Conservation (phyloP, 495 filamentous ascomycete genomes). For the Choiromyces venosus region DNA sequence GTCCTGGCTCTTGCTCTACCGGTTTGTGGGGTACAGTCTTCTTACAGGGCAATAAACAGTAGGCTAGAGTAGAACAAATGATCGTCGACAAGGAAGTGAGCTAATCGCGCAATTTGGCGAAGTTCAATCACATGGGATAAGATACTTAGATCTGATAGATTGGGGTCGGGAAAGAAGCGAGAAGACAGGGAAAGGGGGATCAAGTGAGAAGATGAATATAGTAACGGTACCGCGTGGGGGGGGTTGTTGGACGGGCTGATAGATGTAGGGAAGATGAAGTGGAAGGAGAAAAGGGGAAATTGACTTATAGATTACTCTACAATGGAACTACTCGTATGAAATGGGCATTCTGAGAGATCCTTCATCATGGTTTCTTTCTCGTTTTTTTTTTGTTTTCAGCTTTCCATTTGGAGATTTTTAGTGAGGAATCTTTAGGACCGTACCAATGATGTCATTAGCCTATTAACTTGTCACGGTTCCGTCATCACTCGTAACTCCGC, state of each 20-base stretch:
- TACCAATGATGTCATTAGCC: slow-evolving; percentile 28
- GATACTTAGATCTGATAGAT: not conserved
- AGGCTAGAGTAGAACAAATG: slow-evolving; percentile 8
- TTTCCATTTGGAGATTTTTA: not conserved
- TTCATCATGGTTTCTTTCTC: not conserved
- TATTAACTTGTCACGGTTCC: slow-evolving; percentile 23
- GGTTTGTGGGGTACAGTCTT: not conserved
- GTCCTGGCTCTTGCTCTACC: not conserved
- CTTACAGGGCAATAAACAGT: not conserved
- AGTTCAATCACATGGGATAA: slow-evolving; percentile 9
- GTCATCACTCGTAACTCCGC: slow-evolving; percentile 16
- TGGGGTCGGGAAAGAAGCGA: slow-evolving; percentile 5
- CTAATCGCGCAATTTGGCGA: slow-evolving; percentile 1
- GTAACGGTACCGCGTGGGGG: not conserved
- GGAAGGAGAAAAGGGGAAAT: not conserved
- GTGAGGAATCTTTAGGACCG: not conserved
- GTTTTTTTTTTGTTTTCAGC: not conserved
- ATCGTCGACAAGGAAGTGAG: slow-evolving; percentile 30
- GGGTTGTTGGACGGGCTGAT: not conserved
- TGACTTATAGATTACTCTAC: not conserved
- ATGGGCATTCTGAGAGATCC: not conserved
- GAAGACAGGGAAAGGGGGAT: not conserved
- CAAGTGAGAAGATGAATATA: not conserved
- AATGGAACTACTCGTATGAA: not conserved
- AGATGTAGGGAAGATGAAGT: slow-evolving; percentile 7